A percentile compares a stretch with the other conserved stretches of the same genome.
Evolutionary conservation across 2,329 filamentous ascomycete species (phyloP).

Genomic region (Fusarium decemcellulare): DNA sequence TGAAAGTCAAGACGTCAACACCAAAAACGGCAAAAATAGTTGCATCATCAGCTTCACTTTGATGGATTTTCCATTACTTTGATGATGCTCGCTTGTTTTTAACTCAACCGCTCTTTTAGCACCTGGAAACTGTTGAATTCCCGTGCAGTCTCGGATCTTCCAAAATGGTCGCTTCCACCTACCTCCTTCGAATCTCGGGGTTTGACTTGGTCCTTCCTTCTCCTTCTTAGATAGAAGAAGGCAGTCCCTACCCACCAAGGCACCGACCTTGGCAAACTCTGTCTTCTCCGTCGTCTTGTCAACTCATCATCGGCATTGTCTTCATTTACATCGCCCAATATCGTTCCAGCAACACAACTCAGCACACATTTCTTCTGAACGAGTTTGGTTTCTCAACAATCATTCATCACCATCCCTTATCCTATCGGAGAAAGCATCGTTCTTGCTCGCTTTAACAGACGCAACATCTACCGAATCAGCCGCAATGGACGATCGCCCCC

Average conservation of each 20-base stretch:
- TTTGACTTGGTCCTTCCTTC: background rate
- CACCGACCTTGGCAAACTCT: background rate
- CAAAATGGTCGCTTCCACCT: background rate
- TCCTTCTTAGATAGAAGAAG: background rate
- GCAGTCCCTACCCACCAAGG: too few species aligned
- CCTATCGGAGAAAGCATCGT: too few species aligned
- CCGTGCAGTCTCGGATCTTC: background rate
- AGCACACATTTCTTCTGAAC: too few species aligned
- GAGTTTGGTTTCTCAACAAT: too few species aligned
- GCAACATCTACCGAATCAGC: too few species aligned
- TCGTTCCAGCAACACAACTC: too few species aligned
- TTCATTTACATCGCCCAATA: too few species aligned
- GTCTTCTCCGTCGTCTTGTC: background rate
- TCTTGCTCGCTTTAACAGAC: too few species aligned
- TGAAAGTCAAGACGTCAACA: conserved; percentile 14
- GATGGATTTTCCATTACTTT: background rate
- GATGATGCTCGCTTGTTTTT: too few species aligned
- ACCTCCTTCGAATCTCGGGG: background rate
- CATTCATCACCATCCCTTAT: too few species aligned
- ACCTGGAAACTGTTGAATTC: background rate
- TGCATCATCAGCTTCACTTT: conserved; percentile 22
- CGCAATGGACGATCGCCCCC: too few species aligned
- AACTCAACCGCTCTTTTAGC: too few species aligned
- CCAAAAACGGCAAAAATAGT: conserved; percentile 8
- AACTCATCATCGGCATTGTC: background rate